Conservation (phyloP, 257 asterid species). For the Leonotis leonurus region DNA sequence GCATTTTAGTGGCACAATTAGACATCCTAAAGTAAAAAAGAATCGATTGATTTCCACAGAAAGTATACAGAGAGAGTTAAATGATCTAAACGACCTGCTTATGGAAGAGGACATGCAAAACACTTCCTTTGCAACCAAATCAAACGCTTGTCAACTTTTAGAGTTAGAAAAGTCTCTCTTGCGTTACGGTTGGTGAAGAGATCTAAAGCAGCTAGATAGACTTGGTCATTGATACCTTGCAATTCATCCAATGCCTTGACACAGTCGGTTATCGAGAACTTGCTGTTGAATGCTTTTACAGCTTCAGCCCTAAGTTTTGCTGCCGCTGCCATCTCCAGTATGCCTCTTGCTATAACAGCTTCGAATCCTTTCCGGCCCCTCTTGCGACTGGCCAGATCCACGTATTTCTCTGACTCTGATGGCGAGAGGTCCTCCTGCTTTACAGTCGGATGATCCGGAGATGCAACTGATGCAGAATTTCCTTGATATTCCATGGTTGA, state of each 20-base stretch:
- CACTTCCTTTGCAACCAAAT: slow-evolving; percentile 61
- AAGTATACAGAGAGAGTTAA: slow-evolving; percentile 11
- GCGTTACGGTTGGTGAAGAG: slow-evolving; percentile 51
- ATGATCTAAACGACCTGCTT: not conserved
- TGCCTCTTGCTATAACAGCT: slow-evolving; percentile 61
- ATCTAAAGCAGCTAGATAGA: slow-evolving; percentile 64
- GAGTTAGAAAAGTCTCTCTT: slow-evolving; percentile 67
- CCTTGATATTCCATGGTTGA: slow-evolving; percentile 27
- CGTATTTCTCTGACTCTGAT: slow-evolving; percentile 52
- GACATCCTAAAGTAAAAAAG: not conserved
- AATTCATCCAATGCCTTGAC: slow-evolving; percentile 58
- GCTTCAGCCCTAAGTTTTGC: slow-evolving; percentile 58
- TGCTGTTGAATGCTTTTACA: slow-evolving; percentile 35
- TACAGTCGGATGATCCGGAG: slow-evolving; percentile 20
- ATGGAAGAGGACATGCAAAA: slow-evolving; percentile 12
- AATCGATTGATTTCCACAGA: not conserved
- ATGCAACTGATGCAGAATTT: slow-evolving; percentile 16
- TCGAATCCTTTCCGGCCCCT: slow-evolving; percentile 67
- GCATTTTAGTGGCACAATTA: not conserved
- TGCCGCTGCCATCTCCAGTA: slow-evolving; percentile 74
- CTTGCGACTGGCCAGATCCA: slow-evolving; percentile 34
- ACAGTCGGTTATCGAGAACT: slow-evolving; percentile 50
- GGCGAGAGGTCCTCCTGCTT: slow-evolving; percentile 42
- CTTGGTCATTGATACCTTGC: slow-evolving; percentile 46
- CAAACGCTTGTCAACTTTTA: slow-evolving; percentile 53